These are phyloP conservation scores for Sporothrix luriei DNA, from an alignment of 2,329 filamentous ascomycete species.

Conservation along the genomic window DNA sequence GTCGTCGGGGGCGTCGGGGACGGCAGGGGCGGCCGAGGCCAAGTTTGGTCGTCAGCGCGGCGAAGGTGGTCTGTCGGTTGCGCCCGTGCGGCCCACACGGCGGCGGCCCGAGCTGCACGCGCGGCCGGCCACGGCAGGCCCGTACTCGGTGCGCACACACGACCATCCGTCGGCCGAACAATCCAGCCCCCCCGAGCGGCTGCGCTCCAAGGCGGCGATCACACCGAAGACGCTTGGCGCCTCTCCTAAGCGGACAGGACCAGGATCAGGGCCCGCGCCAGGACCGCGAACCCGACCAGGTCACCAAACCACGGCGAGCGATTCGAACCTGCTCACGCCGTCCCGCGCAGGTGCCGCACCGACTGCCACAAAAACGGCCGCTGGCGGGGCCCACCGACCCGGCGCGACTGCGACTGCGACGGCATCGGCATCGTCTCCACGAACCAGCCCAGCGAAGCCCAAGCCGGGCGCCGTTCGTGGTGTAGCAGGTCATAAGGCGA, in stretches of 20 bases:
- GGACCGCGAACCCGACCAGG: conserved; percentile 48
- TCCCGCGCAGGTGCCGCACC: conserved; percentile 42
- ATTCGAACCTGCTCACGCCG: conserved; percentile 55
- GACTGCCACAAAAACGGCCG: conserved; percentile 35
- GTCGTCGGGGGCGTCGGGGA: not conserved
- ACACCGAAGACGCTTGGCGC: conserved; percentile 56
- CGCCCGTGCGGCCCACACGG: conserved; percentile 63
- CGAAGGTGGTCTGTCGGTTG: conserved; percentile 60
- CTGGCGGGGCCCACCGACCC: conserved; percentile 15
- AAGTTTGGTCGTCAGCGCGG: conserved; percentile 46
- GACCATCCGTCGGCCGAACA: conserved; percentile 48
- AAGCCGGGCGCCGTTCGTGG: conserved; percentile 29
- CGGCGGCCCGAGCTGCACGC: conserved; percentile 60
- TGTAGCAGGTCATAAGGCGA: conserved; percentile 10
- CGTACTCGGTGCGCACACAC: conserved; percentile 64
- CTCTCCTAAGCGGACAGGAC: conserved; percentile 56
- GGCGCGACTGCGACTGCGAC: not conserved
- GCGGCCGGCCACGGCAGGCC: conserved; percentile 65
- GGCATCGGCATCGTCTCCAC: conserved; percentile 28
- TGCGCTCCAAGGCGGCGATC: conserved; percentile 49
- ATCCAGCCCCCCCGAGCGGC: conserved; percentile 51
- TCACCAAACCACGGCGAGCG: conserved; percentile 54
- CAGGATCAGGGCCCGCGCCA: conserved; percentile 52
- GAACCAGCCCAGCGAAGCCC: conserved; percentile 43
- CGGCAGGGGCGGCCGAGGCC: not conserved